Percentiles rank a stretch among this genome's conserved stretches.
Evolutionary conservation across 192 early-diverging fungal species (phyloP).

Genomic region (Gonapodya sp.): DNA sequence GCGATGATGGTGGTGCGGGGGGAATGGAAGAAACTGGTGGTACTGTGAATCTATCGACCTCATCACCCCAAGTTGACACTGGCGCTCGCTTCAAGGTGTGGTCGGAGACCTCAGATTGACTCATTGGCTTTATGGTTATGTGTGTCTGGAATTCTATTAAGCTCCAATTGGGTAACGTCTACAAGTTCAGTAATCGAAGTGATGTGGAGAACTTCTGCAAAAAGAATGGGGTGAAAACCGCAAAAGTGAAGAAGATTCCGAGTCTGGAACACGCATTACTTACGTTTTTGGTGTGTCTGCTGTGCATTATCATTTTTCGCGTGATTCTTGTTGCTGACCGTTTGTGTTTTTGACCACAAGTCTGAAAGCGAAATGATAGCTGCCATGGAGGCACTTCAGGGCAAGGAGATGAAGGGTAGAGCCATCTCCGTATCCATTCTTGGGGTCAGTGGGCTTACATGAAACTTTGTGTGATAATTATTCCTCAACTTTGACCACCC

Average conservation of each 20-base stretch:
- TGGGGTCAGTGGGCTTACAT: not conserved
- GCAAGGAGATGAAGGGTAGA: slow-evolving; percentile 18
- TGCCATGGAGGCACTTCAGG: slow-evolving; percentile 22
- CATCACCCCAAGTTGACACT: not conserved
- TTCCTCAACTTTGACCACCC: not conserved
- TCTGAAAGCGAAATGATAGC: slow-evolving; percentile 21
- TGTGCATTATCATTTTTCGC: not conserved
- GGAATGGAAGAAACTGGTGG: too few relatives aligned
- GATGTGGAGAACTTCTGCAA: slow-evolving; percentile 14
- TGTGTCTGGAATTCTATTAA: too few relatives aligned
- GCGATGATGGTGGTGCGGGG: too few relatives aligned
- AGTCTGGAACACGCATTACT: slow-evolving; percentile 31
- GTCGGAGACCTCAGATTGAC: too few relatives aligned
- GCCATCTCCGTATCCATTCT: slow-evolving; percentile 3
- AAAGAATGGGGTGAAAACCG: slow-evolving; percentile 5
- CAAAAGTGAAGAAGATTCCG: slow-evolving; percentile 26
- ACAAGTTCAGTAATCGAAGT: not conserved
- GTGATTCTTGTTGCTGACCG: slow-evolving; percentile 9
- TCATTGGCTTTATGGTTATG: too few relatives aligned
- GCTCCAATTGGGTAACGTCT: slow-evolving; percentile 12
- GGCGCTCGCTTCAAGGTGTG: not conserved
- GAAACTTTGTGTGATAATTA: slow-evolving; percentile 15
- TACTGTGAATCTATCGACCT: too few relatives aligned
- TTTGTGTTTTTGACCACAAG: slow-evolving; percentile 5
- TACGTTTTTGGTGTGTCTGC: slow-evolving; percentile 15